Percentiles rank a stretch among this genome's conserved stretches.
phyloP scores from a whole-genome alignment of 805 yeast species.

The Candida patagonica region DNA sequence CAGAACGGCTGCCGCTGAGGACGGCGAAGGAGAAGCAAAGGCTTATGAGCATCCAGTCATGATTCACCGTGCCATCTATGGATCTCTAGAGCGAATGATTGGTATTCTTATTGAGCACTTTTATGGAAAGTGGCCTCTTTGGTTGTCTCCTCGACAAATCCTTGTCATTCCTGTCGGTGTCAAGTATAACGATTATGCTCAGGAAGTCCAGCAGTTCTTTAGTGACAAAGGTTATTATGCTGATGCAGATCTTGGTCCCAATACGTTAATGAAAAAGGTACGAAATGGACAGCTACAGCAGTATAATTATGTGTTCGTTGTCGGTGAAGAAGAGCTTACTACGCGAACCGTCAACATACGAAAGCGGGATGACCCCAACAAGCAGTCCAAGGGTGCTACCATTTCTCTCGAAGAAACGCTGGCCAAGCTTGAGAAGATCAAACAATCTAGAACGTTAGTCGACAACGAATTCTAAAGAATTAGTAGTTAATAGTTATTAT shows the following conservation, averaged over 20 bases:
- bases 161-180: conserved; percentile 96
- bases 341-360: conserved; percentile 83
- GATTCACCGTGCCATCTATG: conserved; percentile 98
- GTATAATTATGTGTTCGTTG: conserved; percentile 92
- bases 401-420: conserved; percentile 65
- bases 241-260: conserved; percentile 88
- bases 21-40: conserved; percentile 25
- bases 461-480: conserved; percentile 12
- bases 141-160: conserved; percentile 99
- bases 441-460: conserved; percentile 38
- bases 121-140: conserved; percentile 99
- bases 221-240: conserved; percentile 69
- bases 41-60: conserved; percentile 83
- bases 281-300: conserved; percentile 92
- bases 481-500: not conserved
- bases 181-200: conserved; percentile 84
- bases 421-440: conserved; percentile 55
- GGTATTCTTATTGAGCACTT: conserved; percentile 96
- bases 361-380: conserved; percentile 83
- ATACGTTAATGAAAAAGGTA: conserved; percentile 96
- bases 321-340: conserved; percentile 88
- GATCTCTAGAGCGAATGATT: conserved; percentile 98
- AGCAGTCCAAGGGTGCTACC: conserved; percentile 83
- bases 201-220: conserved; percentile 61
- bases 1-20: conserved; percentile 36